Percentiles rank a stretch among this genome's conserved stretches.
phyloP scores from a whole-genome alignment of 768 basidiomycete species.

The Rhodotorula kratochvilovae region DNA sequence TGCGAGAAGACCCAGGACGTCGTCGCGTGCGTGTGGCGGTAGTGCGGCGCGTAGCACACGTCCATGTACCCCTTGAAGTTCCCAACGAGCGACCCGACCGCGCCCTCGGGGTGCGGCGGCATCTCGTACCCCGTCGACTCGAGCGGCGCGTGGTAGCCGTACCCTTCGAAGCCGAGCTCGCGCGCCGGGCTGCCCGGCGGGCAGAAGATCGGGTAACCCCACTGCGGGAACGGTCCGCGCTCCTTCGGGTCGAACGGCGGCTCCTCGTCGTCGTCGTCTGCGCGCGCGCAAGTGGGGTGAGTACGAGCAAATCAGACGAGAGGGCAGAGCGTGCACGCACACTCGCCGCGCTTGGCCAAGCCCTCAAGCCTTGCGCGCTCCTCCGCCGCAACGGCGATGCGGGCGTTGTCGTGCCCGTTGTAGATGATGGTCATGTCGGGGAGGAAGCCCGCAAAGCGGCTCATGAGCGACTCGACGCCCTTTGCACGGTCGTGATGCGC shows the following conservation, averaged over 20 bases:
- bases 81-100: conserved; percentile 36
- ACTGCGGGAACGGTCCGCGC: conserved; percentile 35
- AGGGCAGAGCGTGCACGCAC: conserved; percentile 14
- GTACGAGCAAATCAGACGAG: too few species aligned
- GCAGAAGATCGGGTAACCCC: conserved; percentile 43
- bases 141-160: conserved; percentile 36
- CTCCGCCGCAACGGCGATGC: conserved; percentile 37
- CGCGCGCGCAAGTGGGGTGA: background rate
- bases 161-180: conserved; percentile 33
- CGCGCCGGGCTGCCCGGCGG: conserved; percentile 39
- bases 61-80: conserved; percentile 41
- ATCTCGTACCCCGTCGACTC: conserved; percentile 34
- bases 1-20: conserved; percentile 42
- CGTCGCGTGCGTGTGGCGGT: conserved; percentile 43
- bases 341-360: conserved; percentile 35
- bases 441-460: conserved; percentile 34
- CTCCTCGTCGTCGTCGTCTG: conserved; percentile 29
- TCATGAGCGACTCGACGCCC: conserved; percentile 38
- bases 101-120: conserved; percentile 19
- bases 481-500: conserved; percentile 41
- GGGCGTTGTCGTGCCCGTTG: conserved; percentile 43
- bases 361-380: conserved; percentile 39
- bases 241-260: conserved; percentile 35
- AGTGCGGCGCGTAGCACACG: conserved; percentile 43
- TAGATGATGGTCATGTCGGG: conserved; percentile 43